Evolutionary conservation across 2,329 filamentous ascomycete species (phyloP), one percentile per base, ranked within the genome.

Genomic region (Beauveria brongniartii): DNA sequence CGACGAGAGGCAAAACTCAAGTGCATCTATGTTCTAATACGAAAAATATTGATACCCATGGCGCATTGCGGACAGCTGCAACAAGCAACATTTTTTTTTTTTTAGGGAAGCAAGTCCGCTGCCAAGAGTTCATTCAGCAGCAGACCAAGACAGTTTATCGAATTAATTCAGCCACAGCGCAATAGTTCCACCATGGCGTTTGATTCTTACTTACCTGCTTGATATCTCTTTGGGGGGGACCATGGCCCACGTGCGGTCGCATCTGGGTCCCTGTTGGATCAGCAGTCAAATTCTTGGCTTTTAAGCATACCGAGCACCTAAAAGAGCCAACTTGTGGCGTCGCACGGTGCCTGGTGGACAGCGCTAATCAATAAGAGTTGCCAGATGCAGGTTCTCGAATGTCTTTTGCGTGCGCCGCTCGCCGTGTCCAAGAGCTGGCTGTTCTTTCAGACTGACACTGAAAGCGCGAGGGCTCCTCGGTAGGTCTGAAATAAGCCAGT

Each of bases 191-290:
- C 56, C 14, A 24, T 44, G 47, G 28, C 57, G 28, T 28, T 54
- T 53, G 40, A 14, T 18, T 14, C 14, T 9, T 53, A 40, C 41
- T 53, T 12, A 37, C 41, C 28, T 47, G n/a, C 16, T n/a, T 40
- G 6, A 28, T 10, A n/a, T 22, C 44, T 53, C 12, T 14, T 1
- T n/a, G n/a, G 22, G 26, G 24, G 26, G 18, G 7, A 30, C 12
- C 10, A 44, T 20, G 37, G 41, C 48, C 57, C 57, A 59, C 57
- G 57, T 59, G 57, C 57, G 26, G 48, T n/a, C 50, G 28, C 40
- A 26, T 59, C 40, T 46, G 5, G n/a, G 41, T 41, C 14, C 41
- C 16, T 37, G 47, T 46, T 59, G 57, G 57, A 59, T 54, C 48
- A 47, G 41, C 57, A 37, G 48, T 9, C 57, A 40, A 46, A 26